Percentiles rank a stretch among this genome's conserved stretches.
phyloP scores from a whole-genome alignment of 495 filamentous ascomycete species.

The Peziza echinospora region DNA sequence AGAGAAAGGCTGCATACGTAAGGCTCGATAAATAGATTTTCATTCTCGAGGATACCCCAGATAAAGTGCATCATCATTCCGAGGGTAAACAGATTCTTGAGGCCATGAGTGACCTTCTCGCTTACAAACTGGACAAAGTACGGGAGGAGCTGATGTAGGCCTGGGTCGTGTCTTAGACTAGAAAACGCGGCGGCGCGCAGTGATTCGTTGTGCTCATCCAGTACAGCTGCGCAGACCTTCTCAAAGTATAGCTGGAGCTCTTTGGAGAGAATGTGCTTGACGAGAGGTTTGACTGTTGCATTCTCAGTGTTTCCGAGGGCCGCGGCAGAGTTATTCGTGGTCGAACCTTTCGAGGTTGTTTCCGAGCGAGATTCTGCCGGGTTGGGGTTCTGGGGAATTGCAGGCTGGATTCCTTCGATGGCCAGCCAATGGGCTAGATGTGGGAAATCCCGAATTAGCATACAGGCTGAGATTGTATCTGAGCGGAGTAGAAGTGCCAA shows the following conservation, averaged over 20 bases:
- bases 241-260: conserved; percentile 95
- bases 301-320: conserved; percentile 42
- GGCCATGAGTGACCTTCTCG: conserved; percentile 77
- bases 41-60: conserved; percentile 61
- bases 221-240: conserved; percentile 63
- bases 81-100: conserved; percentile 68
- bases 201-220: conserved; percentile 58
- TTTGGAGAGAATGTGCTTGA: conserved; percentile 87
- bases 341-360: conserved; percentile 67
- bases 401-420: conserved; percentile 86
- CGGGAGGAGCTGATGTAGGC: conserved; percentile 80
- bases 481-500: conserved; percentile 21
- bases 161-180: conserved; percentile 64
- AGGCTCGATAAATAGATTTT: conserved; percentile 62
- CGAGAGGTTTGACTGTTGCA: conserved; percentile 60
- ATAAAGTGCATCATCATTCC: conserved; percentile 79
- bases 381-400: conserved; percentile 87
- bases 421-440: conserved; percentile 75
- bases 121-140: conserved; percentile 91
- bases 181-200: conserved; percentile 68
- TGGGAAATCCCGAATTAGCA: background rate
- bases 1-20: conserved; percentile 35
- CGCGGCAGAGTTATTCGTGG: conserved; percentile 58
- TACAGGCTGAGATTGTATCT: background rate
- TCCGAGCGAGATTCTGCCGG: conserved; percentile 60